Conservation (phyloP, 1,139 yeast genomes). For the Geotrichum restrictum region DNA sequence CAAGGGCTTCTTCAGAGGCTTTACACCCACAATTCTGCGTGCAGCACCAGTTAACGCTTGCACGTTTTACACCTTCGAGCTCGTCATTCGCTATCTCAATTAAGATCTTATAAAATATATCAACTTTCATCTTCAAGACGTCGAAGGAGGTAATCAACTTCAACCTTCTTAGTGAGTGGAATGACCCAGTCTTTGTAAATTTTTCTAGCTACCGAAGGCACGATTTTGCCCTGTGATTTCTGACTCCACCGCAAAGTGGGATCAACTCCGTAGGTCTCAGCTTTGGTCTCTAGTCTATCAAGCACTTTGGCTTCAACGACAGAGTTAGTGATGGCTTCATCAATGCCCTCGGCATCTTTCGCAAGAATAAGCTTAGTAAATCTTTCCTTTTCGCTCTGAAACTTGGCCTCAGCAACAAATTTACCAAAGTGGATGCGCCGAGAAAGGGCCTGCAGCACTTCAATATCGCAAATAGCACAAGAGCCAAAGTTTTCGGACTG, state of each 20-base stretch:
- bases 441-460: slow-evolving; percentile 81
- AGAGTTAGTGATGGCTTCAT: slow-evolving; percentile 74
- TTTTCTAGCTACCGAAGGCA: slow-evolving; percentile 73
- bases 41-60: slow-evolving; percentile 98
- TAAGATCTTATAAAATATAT: slow-evolving; percentile 12
- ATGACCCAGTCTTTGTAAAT: slow-evolving; percentile 85
- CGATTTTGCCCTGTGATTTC: slow-evolving; percentile 68
- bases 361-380: slow-evolving; percentile 63
- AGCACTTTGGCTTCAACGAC: slow-evolving; percentile 83
- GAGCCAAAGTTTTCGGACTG: slow-evolving; percentile 86
- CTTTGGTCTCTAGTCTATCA: slow-evolving; percentile 72
- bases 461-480: slow-evolving; percentile 79
- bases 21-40: slow-evolving; percentile 81
- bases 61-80: slow-evolving; percentile 86
- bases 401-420: slow-evolving; percentile 95
- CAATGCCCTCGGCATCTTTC: slow-evolving; percentile 68
- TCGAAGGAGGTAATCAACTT: slow-evolving; percentile 80
- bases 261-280: slow-evolving; percentile 81
- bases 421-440: slow-evolving; percentile 94
- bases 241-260: slow-evolving; percentile 70
- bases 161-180: slow-evolving; percentile 92
- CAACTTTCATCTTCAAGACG: slow-evolving; percentile 56
- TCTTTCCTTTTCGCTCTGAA: slow-evolving; percentile 58
- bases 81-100: slow-evolving; percentile 52
- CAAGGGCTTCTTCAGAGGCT: slow-evolving; percentile 81